Conservation (phyloP, 331 rosid genomes). For the Saraca asoca region DNA sequence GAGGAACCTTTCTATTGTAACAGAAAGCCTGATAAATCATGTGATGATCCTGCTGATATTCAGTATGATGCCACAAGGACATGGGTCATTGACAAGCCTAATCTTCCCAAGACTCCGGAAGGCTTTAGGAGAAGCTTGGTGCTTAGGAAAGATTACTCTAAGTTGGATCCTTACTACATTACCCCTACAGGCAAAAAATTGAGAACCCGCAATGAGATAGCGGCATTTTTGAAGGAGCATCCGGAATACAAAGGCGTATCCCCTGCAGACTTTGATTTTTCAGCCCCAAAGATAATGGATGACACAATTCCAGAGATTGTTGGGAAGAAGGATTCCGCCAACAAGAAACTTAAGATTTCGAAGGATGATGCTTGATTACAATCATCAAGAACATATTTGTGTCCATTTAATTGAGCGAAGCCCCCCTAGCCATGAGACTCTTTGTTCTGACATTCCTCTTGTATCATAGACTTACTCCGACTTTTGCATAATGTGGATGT, state of each 20-base stretch:
- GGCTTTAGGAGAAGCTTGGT: conserved; percentile 77
- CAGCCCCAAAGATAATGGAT: conserved; percentile 74
- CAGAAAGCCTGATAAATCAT: conserved; percentile 50
- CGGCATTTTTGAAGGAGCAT: conserved; percentile 52
- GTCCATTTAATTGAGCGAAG: too few relatives aligned
- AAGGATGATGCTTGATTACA: conserved; percentile 34
- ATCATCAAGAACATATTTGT: conserved; percentile 23
- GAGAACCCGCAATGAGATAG: conserved; percentile 72
- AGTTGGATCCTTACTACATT: conserved; percentile 69
- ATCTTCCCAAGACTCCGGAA: conserved; percentile 69
- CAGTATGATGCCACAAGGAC: conserved; percentile 66
- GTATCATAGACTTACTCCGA: too few relatives aligned
- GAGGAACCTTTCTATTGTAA: conserved; percentile 66
- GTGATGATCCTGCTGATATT: conserved; percentile 74
- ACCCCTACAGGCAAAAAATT: conserved; percentile 69
- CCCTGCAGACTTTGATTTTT: conserved; percentile 56
- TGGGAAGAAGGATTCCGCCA: conserved; percentile 44
- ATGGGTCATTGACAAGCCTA: conserved; percentile 91
- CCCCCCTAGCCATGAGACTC: too few relatives aligned
- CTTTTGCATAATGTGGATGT: too few relatives aligned
- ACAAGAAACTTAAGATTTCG: conserved; percentile 30
- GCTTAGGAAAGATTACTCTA: conserved; percentile 75
- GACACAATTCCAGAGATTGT: conserved; percentile 65
- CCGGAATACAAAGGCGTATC: conserved; percentile 47
- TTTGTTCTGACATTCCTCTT: too few relatives aligned